Conservation (phyloP, 1,284 basidiomycete species). For the Rhodotorula mucilaginosa region DNA sequence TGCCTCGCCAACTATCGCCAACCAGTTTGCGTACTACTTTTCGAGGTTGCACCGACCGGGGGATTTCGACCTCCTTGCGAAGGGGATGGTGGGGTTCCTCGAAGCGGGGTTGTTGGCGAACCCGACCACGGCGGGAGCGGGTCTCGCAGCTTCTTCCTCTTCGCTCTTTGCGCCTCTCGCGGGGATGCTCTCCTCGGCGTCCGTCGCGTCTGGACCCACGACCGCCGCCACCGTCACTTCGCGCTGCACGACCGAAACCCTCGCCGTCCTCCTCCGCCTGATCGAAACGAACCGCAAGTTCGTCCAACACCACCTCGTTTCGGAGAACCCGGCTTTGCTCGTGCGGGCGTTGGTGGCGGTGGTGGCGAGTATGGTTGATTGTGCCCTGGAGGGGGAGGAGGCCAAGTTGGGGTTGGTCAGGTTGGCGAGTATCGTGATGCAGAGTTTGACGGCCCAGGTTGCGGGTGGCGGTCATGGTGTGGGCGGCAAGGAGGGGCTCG, state of each 20-base stretch:
- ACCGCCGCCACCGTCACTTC: not conserved
- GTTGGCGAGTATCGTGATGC: constrained; percentile 84
- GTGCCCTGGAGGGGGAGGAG: constrained; percentile 86
- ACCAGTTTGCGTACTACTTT: constrained; percentile 84
- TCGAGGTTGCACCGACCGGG: constrained; percentile 83
- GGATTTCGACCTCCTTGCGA: constrained; percentile 78
- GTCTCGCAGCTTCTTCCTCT: not conserved
- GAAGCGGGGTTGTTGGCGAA: constrained; percentile 62
- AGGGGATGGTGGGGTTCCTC: constrained; percentile 68
- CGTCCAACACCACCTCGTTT: not conserved
- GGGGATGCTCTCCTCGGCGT: constrained; percentile 1
- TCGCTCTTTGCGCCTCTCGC: not conserved
- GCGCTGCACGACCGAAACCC: constrained; percentile 19
- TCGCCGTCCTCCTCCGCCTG: constrained; percentile 84
- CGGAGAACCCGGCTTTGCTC: constrained; percentile 45
- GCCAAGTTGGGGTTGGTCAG: constrained; percentile 89
- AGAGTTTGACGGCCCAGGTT: constrained; percentile 66
- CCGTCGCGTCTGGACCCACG: not conserved
- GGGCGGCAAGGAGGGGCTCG: constrained; percentile 44
- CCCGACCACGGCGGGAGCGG: not conserved
- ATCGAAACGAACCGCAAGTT: constrained; percentile 56
- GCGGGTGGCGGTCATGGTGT: not conserved
- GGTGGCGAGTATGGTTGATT: constrained; percentile 72
- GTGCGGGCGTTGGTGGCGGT: constrained; percentile 73
- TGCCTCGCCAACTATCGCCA: constrained; percentile 53